phyloP scores from a whole-genome alignment of 257 asterid species.

The Solanum rostratum region DNA sequence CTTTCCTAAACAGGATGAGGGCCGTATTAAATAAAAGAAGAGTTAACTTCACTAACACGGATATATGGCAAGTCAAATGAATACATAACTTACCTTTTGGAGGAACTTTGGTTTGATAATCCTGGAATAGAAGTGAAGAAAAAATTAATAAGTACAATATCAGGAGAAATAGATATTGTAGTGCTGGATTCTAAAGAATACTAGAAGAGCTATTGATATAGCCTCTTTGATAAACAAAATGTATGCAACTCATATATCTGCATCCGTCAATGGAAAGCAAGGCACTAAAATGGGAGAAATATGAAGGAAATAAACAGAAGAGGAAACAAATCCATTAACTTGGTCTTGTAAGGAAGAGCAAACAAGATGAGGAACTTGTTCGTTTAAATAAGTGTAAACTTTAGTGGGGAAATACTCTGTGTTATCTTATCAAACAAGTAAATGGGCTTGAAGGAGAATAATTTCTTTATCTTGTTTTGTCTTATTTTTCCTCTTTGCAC shows the following conservation, averaged over 20 bases:
- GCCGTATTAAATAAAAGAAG: background rate
- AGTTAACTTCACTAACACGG: background rate
- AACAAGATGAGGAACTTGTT: background rate
- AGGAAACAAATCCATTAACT: background rate
- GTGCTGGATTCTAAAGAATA: background rate
- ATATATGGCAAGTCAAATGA: background rate
- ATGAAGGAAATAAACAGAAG: background rate
- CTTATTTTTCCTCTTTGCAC: background rate
- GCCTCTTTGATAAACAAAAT: background rate
- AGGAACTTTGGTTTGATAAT: conserved; percentile 34
- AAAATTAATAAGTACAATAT: conserved; percentile 3
- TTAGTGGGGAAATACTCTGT: background rate
- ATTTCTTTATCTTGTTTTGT: background rate
- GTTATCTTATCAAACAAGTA: background rate
- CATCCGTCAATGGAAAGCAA: background rate
- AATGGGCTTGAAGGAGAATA: background rate
- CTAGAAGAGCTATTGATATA: background rate
- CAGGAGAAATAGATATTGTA: background rate
- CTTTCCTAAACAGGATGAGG: conserved; percentile 32
- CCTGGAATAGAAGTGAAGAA: conserved; percentile 30
- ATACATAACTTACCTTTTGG: conserved; percentile 38
- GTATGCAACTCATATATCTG: background rate
- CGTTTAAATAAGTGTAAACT: background rate
- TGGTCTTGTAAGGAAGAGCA: background rate
- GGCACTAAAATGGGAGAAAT: background rate